phyloP scores from a whole-genome alignment of 495 filamentous ascomycete species.

The Cercophora scortea region DNA sequence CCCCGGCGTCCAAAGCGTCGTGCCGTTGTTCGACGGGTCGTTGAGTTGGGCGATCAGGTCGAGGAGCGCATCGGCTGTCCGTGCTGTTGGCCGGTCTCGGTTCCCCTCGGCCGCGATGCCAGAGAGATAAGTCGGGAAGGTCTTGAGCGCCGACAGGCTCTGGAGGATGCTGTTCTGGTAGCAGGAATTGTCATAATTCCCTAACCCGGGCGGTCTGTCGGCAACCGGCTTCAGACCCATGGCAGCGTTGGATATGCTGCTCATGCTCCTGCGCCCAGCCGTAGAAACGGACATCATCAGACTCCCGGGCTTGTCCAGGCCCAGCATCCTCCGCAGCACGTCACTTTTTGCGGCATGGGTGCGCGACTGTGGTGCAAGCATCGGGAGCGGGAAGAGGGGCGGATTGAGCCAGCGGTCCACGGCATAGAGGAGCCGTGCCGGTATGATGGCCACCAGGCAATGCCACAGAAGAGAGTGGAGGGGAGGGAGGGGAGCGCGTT shows the following conservation, averaged over 20 bases:
- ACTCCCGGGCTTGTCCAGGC: conserved; percentile 46
- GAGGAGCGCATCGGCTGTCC: conserved; percentile 44
- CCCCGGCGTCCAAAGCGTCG: conserved; percentile 66
- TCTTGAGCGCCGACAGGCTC: conserved; percentile 67
- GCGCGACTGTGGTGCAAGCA: conserved; percentile 10
- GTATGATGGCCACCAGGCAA: conserved; percentile 51
- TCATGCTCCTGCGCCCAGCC: conserved; percentile 36
- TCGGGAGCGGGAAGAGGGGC: conserved; percentile 20
- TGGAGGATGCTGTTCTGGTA: conserved; percentile 97
- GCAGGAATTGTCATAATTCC: conserved; percentile 91
- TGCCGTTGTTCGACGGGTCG: conserved; percentile 56
- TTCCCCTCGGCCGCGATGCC: conserved; percentile 26
- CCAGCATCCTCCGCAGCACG: conserved; percentile 57
- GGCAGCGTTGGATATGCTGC: conserved; percentile 40
- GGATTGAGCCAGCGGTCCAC: conserved; percentile 44
- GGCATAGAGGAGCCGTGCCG: conserved; percentile 50
- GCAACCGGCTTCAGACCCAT: conserved; percentile 22
- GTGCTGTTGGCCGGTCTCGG: conserved; percentile 8
- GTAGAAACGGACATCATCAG: conserved; percentile 28
- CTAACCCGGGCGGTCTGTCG: conserved; percentile 64
- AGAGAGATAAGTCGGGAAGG: conserved; percentile 48
- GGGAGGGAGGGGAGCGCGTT: conserved; percentile 12
- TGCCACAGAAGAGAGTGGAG: conserved; percentile 52
- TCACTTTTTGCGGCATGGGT: conserved; percentile 57
- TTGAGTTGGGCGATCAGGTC: conserved; percentile 62